Percentiles rank a stretch among this genome's conserved stretches.
phyloP scores from a whole-genome alignment of 2,329 filamentous ascomycete genomes.

The Trichophyton benhamiae region DNA sequence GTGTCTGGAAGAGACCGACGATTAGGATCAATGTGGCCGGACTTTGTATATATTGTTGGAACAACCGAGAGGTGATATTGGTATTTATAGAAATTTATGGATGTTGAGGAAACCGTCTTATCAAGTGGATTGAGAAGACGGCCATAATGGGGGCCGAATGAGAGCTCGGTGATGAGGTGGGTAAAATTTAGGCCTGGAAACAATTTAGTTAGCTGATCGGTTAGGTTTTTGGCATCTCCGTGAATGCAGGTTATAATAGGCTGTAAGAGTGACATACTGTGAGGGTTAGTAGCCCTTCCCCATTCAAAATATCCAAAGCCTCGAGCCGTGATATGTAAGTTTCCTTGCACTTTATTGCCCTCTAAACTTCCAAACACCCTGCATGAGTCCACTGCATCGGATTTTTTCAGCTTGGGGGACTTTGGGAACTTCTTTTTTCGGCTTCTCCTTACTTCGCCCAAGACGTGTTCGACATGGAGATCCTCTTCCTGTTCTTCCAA shows the following conservation, averaged over 20 bases:
- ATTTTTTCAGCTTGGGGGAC: constrained; percentile 54
- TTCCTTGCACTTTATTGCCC: constrained; percentile 91
- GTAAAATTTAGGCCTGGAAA: constrained; percentile 83
- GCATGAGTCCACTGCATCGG: constrained; percentile 58
- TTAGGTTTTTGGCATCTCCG: neutral
- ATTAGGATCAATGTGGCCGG: constrained; percentile 32
- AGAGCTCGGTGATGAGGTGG: constrained; percentile 89
- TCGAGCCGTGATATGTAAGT: constrained; percentile 92
- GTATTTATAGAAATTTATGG: constrained; percentile 78
- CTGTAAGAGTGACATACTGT: constrained; percentile 37
- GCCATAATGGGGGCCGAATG: constrained; percentile 94
- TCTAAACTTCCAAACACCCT: constrained; percentile 81
- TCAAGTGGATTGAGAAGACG: constrained; percentile 89
- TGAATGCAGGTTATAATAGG: neutral
- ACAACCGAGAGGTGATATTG: constrained; percentile 96
- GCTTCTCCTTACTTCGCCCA: constrained; percentile 58
- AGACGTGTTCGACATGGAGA: constrained; percentile 83
- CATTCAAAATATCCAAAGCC: constrained; percentile 88
- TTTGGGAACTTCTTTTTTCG: constrained; percentile 54
- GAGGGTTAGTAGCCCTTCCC: constrained; percentile 70
- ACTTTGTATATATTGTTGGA: constrained; percentile 72
- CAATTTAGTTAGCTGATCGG: constrained; percentile 5
- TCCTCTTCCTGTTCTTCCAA: constrained; percentile 46
- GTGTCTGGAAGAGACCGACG: constrained; percentile 26
- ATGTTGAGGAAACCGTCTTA: constrained; percentile 68